These are phyloP conservation scores for Diaporthe caulivora DNA, from an alignment of 2,329 filamentous ascomycete genomes.

Conservation along the genomic window DNA sequence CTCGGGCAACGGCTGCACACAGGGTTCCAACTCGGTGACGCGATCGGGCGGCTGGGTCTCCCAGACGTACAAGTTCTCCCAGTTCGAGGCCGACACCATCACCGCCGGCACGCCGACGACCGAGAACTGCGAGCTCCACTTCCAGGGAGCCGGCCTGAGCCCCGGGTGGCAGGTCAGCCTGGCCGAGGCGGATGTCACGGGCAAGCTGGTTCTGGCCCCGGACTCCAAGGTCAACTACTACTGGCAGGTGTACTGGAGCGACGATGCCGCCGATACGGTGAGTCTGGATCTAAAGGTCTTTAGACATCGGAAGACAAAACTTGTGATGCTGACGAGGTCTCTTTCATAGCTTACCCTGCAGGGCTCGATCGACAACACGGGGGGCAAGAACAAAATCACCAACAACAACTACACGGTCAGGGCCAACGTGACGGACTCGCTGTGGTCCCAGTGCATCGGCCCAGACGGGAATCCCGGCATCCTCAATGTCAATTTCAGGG, in stretches of 20 bases:
- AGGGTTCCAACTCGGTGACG: slow-evolving; percentile 49
- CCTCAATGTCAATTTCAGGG: slow-evolving; percentile 57
- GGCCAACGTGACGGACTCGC: slow-evolving; percentile 44
- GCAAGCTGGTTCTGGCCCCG: slow-evolving; percentile 45
- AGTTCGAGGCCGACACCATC: slow-evolving; percentile 40
- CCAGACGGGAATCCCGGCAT: slow-evolving; percentile 51
- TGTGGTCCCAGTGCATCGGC: slow-evolving; percentile 52
- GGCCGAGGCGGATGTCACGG: slow-evolving; percentile 48
- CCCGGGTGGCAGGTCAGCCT: slow-evolving; percentile 56
- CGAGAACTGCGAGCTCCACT: slow-evolving; percentile 54
- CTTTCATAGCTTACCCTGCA: slow-evolving; percentile 46
- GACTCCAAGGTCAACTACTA: slow-evolving; percentile 48
- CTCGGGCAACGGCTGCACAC: slow-evolving; percentile 53
- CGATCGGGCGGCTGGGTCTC: slow-evolving; percentile 48
- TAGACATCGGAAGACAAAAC: neutral
- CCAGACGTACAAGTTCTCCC: slow-evolving; percentile 45
- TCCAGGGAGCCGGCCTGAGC: slow-evolving; percentile 47
- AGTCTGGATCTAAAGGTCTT: neutral
- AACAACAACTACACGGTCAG: slow-evolving; percentile 47
- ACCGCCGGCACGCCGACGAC: slow-evolving; percentile 42
- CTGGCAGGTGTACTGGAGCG: slow-evolving; percentile 53
- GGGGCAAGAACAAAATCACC: slow-evolving; percentile 28
- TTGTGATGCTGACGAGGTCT: neutral
- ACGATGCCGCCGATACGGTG: slow-evolving; percentile 51
- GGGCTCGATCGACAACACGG: slow-evolving; percentile 46